A percentile compares a stretch with the other conserved stretches of the same genome.
These are phyloP conservation scores for Linum lewisii DNA, from an alignment of 345 rosid genomes.

Conservation along the genomic window DNA sequence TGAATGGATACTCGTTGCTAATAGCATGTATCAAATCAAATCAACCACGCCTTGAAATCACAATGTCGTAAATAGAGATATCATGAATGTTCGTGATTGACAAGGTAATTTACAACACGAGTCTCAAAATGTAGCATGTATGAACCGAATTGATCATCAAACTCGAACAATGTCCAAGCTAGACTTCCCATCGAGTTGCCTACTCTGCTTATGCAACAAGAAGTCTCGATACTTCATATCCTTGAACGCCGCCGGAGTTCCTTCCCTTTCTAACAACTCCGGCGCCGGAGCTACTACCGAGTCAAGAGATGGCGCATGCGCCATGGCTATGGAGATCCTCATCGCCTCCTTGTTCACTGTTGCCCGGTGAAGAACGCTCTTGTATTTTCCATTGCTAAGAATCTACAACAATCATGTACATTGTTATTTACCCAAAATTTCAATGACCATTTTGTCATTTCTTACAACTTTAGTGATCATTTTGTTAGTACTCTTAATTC, in stretches of 20 bases:
- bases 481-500: no score
- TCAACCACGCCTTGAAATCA: no score
- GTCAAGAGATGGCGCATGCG: slow-evolving; percentile 37
- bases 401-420: slow-evolving; percentile 16
- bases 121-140: no score
- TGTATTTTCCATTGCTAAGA: slow-evolving; percentile 50
- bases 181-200: slow-evolving; percentile 25
- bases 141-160: no score
- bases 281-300: slow-evolving; percentile 26
- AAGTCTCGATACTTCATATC: slow-evolving; percentile 34
- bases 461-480: no score
- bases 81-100: no score
- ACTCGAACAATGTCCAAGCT: slow-evolving; percentile 22
- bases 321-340: slow-evolving; percentile 28
- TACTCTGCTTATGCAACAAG: slow-evolving; percentile 29
- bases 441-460: no score
- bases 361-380: slow-evolving; percentile 42
- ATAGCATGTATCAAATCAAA: no score
- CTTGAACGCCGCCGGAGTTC: slow-evolving; percentile 13
- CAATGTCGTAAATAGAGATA: no score
- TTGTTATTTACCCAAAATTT: no score
- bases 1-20: no score
- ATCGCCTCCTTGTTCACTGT: slow-evolving; percentile 25
- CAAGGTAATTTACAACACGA: no score
- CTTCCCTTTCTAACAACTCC: slow-evolving; percentile 16